Base-by-base conservation (phyloP, 257 asterid species). In the Rhazya stricta region DNA sequence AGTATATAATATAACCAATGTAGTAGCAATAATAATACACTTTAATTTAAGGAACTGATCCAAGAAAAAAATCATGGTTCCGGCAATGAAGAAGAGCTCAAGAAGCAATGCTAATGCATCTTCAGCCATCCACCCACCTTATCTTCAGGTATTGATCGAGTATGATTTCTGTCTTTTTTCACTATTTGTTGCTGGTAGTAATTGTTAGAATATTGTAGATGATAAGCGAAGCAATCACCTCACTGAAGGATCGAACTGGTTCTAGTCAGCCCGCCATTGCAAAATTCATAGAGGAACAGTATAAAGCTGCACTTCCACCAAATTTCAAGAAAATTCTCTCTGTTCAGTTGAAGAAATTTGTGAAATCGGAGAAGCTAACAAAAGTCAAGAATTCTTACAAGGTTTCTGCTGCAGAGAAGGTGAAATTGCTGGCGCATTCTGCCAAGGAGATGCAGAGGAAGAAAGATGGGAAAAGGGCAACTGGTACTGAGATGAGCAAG, bases 231-330 rank as follows among this genome's bases (percentile, higher is more conserved):
- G 93, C 96, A 18, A 83, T 90, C 58, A 85, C 84, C 5, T 39
- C 88, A 1, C 78, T 86, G 80, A 90, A 90, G 81, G 90, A 90
- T 74, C 86, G 86, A 15, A 80, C 79, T 0, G 91, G 93, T 0
- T 84, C 91, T 0, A 90, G 91, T 85, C 93, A 90, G 18, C 88
- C 91, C 0, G 85, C 91, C 9, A 87, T 88, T n/a, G 88, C 91
- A 6, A 85, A 84, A 74, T 90, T 75, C 81, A 77, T 88, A 0
- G 84, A 85, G 61, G 87, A 77, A 1, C 82, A 90, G 71, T 86
- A 85, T 83, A 7, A 72, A 2, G 53, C 81, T 18, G 57, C 27
- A 27, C 90, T 90, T 54, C 93, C 90, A 16, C 77, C 83, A 5
- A 88, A 84, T 72, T 90, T 86, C 84, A 83, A 63, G 41, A 88